Conservation (phyloP, 2,329 filamentous ascomycete species). For the Neonectria ditissima region DNA sequence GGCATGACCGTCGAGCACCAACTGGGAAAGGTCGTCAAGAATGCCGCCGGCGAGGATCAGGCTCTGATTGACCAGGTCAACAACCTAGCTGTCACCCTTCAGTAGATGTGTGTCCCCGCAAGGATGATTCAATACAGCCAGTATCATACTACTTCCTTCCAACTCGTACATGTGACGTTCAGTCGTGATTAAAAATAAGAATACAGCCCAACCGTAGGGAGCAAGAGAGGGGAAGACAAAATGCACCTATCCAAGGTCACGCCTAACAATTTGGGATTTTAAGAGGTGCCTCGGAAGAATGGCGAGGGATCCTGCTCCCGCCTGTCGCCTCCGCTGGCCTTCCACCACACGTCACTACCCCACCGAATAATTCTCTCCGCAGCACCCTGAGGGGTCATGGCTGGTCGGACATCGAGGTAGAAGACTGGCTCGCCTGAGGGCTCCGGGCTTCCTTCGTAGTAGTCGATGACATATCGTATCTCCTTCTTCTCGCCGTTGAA, state of each 20-base stretch:
- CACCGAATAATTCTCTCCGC: conserved; percentile 87
- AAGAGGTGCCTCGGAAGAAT: conserved; percentile 46
- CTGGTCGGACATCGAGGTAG: conserved; percentile 93
- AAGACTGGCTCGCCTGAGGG: conserved; percentile 93
- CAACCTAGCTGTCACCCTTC: conserved; percentile 47
- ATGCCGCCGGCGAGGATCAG: conserved; percentile 62
- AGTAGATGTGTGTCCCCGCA: conserved; percentile 25
- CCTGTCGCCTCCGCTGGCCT: conserved; percentile 79
- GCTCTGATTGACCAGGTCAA: conserved; percentile 65
- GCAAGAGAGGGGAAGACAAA: conserved; percentile 44
- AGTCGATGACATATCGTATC: conserved; percentile 96
- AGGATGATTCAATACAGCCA: conserved; percentile 35
- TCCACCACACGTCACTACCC: conserved; percentile 96
- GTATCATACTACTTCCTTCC: conserved; percentile 21
- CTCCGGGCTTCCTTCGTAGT: conserved; percentile 87
- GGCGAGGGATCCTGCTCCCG: conserved; percentile 59
- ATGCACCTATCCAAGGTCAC: conserved; percentile 30
- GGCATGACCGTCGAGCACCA: conserved; percentile 68
- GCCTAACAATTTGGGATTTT: conserved; percentile 24
- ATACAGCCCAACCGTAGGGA: conserved; percentile 41
- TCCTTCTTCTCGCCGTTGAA: conserved; percentile 76
- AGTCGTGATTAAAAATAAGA: conserved; percentile 45
- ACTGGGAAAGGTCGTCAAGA: conserved; percentile 67
- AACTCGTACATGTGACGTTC: conserved; percentile 39
- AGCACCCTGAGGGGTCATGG: conserved; percentile 82